Base-by-base conservation (phyloP, 2,329 filamentous ascomycete genomes). In the Sporothrix globosa region DNA sequence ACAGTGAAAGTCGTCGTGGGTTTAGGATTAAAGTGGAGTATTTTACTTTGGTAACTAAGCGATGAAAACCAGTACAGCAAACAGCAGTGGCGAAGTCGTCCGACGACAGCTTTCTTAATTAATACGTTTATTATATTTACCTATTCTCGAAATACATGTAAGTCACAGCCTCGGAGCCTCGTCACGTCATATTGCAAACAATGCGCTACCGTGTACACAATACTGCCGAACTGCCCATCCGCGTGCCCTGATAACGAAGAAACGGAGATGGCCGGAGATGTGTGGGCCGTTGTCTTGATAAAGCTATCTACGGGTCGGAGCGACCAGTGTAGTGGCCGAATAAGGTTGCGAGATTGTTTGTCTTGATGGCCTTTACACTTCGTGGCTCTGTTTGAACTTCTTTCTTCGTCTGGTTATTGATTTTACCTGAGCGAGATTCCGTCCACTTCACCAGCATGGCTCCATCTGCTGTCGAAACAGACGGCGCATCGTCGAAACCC, bases 241-340 rank as follows among this genome's bases (percentile, higher is more conserved):
- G 21, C 4, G 5, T 48, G 24, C 24, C 9, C 13, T 11, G 68
- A 69, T 63, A 63, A 69, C 24, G 52, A 46, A 4, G 6, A 4
- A 21, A 30, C 69, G 69, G 69, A 70, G 54, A 61, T 70, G 69
- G 69, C 69, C 69, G 69, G 69, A 44, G 44, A 52, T 50, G 61
- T 50, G 61, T 70, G 69, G 69, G 69, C 52, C 53, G 19, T 1
- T 27, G 14, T 50, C 54, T 19, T 44, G 60, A 67, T 53, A 41
- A n/a, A 53, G 61, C 52, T 66, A 58, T 67, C 52, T 70, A 61
- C 61, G 61, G 69, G 34, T 34, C 1, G 61, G 53, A 41, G 21
- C 50, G 17, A 30, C 21, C 24, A 21, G 61, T 70, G 61, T 53
- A 70, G 61, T 66, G 44, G 52, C 44, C 65, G n/a, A 4, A 46